Conservation (phyloP, 148 eudicot genomes). For the Camellia granthamiana region DNA sequence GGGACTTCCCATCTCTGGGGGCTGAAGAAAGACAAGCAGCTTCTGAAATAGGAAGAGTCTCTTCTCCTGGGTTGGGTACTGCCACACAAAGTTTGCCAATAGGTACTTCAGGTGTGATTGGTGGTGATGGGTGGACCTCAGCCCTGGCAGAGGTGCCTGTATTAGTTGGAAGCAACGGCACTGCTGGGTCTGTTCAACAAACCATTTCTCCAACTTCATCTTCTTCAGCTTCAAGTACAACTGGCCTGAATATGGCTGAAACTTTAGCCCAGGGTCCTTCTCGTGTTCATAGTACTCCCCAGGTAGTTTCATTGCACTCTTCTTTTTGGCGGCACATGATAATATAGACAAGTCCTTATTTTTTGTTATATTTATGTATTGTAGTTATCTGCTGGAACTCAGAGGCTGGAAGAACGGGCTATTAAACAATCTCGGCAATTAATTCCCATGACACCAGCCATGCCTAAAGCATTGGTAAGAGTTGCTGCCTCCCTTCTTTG, state of each 20-base stretch:
- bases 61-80: conserved; percentile 43
- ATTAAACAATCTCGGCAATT: conserved; percentile 52
- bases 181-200: conserved; percentile 22
- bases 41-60: conserved; percentile 34
- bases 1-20: conserved; percentile 45
- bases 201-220: conserved; percentile 14
- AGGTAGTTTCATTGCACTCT: conserved; percentile 25
- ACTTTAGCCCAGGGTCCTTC: conserved; percentile 42
- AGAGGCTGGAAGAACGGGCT: conserved; percentile 52
- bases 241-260: conserved; percentile 54
- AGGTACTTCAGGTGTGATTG: conserved; percentile 23
- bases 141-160: conserved; percentile 54
- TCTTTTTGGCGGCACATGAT: background rate
- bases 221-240: conserved; percentile 22
- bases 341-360: background rate
- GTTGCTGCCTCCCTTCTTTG: background rate
- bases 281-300: conserved; percentile 35
- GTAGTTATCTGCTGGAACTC: conserved; percentile 40
- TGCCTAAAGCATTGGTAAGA: conserved; percentile 50
- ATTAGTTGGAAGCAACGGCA: conserved; percentile 27
- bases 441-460: conserved; percentile 47
- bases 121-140: conserved; percentile 48
- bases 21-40: conserved; percentile 31
- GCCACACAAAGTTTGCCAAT: conserved; percentile 34
- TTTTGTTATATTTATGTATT: background rate